Evolutionary conservation across 176 grass and related monocot genomes (phyloP).

Genomic region (Aegilops longissima): DNA sequence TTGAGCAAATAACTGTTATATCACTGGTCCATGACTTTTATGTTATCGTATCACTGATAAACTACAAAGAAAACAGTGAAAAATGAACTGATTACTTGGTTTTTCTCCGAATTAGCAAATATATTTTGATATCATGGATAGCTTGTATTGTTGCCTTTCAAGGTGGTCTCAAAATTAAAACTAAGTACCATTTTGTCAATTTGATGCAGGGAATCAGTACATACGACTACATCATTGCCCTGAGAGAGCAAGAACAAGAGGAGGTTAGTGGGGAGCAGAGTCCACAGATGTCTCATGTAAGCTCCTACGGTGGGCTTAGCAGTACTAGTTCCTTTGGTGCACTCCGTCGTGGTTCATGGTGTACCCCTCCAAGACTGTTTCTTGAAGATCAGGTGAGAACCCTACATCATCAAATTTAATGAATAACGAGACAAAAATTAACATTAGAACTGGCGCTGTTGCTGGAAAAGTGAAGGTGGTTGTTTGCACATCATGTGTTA

Average conservation of each 20-base stretch:
- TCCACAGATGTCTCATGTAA: constrained; percentile 92
- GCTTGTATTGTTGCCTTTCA: constrained; percentile 9
- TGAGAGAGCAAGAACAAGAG: constrained; percentile 97
- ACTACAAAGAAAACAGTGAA: neutral
- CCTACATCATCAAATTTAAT: constrained; percentile 14
- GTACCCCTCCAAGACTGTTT: constrained; percentile 91
- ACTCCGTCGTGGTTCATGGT: constrained; percentile 85
- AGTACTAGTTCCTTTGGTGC: constrained; percentile 93
- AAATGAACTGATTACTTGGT: neutral
- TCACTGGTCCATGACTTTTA: neutral
- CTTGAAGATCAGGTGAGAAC: constrained; percentile 87
- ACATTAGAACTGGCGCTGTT: neutral
- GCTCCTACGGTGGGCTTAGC: constrained; percentile 95
- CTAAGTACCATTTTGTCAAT: constrained; percentile 21
- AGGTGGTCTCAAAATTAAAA: constrained; percentile 4
- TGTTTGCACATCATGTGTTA: neutral
- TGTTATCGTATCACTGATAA: neutral
- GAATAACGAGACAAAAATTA: neutral
- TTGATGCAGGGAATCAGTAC: constrained; percentile 83
- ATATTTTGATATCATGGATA: constrained; percentile 1
- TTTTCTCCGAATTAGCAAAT: constrained; percentile 12
- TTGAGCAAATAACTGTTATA: constrained; percentile 7
- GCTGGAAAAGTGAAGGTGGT: neutral
- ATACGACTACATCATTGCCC: constrained; percentile 97
- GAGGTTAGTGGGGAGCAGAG: constrained; percentile 74